A percentile compares a stretch with the other conserved stretches of the same genome.
These are phyloP conservation scores for Alternaria gaisen DNA, from an alignment of 2,329 filamentous ascomycete genomes.

Conservation along the genomic window DNA sequence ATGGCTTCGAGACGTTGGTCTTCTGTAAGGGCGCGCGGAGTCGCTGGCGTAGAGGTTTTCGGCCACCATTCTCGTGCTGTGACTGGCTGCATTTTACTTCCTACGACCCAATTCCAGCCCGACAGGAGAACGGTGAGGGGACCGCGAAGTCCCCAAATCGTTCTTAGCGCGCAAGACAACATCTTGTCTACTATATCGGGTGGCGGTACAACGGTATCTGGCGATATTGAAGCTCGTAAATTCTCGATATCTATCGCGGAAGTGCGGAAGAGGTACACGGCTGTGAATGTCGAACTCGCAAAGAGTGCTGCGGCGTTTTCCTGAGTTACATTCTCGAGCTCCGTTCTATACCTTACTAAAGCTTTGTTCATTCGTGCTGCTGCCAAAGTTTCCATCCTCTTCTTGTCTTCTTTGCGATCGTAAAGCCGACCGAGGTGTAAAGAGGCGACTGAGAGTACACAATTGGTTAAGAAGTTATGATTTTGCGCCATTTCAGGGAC, in stretches of 20 bases:
- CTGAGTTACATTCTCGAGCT: conserved; percentile 48
- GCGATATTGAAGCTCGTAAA: conserved; percentile 34
- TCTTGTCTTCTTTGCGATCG: conserved; percentile 29
- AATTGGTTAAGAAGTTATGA: conserved; percentile 57
- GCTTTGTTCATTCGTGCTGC: conserved; percentile 48
- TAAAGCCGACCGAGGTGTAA: conserved; percentile 56
- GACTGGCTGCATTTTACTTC: conserved; percentile 38
- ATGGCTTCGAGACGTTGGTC: conserved; percentile 37
- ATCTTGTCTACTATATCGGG: conserved; percentile 38
- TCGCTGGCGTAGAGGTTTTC: conserved; percentile 28
- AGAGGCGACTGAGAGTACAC: conserved; percentile 57
- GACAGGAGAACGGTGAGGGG: conserved; percentile 42
- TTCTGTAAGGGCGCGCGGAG: conserved; percentile 37
- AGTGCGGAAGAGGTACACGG: conserved; percentile 47
- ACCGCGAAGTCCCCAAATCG: conserved; percentile 44
- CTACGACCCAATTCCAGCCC: conserved; percentile 44
- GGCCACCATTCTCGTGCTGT: conserved; percentile 49
- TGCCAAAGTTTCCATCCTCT: conserved; percentile 39
- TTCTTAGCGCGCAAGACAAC: conserved; percentile 35
- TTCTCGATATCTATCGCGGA: conserved; percentile 43
- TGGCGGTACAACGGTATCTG: conserved; percentile 26
- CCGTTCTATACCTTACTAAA: conserved; percentile 37
- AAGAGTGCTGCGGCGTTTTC: conserved; percentile 56
- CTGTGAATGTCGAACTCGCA: conserved; percentile 43
- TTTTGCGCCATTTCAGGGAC: conserved; percentile 53